phyloP scores from a whole-genome alignment of 805 yeast species.

The Sungouiella blattae region DNA sequence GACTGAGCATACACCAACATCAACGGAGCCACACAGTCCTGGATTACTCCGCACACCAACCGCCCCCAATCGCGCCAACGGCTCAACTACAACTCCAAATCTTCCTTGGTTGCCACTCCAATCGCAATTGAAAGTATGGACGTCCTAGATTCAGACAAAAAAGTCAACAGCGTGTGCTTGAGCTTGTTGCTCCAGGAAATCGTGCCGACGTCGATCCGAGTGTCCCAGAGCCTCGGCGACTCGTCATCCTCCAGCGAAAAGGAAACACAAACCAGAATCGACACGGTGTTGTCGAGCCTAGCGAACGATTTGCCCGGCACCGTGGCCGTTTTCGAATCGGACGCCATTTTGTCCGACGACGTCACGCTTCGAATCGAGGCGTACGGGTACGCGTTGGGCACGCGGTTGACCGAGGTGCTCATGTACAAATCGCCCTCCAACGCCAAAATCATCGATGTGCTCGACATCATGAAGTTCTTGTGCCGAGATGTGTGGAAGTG shows the following conservation, averaged over 20 bases:
- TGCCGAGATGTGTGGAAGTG: constrained; percentile 90
- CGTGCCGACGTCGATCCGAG: constrained; percentile 67
- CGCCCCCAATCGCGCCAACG: too few relatives aligned
- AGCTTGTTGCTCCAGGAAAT: constrained; percentile 72
- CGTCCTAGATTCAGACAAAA: constrained; percentile 12
- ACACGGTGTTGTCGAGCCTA: constrained; percentile 25
- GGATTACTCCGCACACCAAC: too few relatives aligned
- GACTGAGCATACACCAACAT: too few relatives aligned
- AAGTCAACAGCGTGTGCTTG: constrained; percentile 54
- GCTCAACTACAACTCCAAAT: too few relatives aligned
- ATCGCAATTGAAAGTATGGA: too few relatives aligned
- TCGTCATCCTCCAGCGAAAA: constrained; percentile 12
- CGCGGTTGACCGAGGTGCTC: constrained; percentile 48
- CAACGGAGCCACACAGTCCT: too few relatives aligned
- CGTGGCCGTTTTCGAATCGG: constrained; percentile 35
- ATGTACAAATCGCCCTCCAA: constrained; percentile 38
- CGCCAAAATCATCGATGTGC: constrained; percentile 51
- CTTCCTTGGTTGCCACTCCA: too few relatives aligned
- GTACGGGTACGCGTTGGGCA: constrained; percentile 70
- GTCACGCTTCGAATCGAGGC: constrained; percentile 59
- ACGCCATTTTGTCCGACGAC: constrained; percentile 41
- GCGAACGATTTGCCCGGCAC: constrained; percentile 41
- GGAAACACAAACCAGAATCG: constrained; percentile 17
- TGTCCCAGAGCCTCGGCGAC: constrained; percentile 45
- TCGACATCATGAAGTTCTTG: constrained; percentile 86